phyloP scores from a whole-genome alignment of 805 yeast species.

The Nakazawaea sp. region DNA sequence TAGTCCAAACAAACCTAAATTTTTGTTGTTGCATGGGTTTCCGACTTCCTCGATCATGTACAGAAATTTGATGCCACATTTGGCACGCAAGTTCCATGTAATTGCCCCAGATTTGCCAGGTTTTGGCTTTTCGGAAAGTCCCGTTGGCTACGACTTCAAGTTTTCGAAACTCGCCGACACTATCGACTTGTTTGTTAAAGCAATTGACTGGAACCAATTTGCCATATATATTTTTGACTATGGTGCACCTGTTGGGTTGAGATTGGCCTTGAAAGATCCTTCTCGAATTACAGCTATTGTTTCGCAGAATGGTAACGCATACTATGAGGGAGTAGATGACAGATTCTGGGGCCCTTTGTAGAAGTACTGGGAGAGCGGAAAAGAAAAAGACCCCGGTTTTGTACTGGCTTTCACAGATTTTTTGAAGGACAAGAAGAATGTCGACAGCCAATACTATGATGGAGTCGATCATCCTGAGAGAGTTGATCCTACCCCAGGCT shows the following conservation, averaged over 20 bases:
- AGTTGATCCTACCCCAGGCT: background rate
- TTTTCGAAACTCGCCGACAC: conserved; percentile 10
- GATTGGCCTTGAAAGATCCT: conserved; percentile 29
- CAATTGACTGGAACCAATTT: conserved; percentile 21
- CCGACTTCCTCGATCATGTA: conserved; percentile 36
- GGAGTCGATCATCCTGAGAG: background rate
- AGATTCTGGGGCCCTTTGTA: background rate
- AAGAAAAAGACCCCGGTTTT: background rate
- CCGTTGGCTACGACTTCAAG: conserved; percentile 13
- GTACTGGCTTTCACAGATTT: too few species aligned
- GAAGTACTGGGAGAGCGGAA: background rate
- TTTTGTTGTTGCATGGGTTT: conserved; percentile 36
- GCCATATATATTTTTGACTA: conserved; percentile 34
- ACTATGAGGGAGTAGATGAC: background rate
- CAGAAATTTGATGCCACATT: conserved; percentile 28
- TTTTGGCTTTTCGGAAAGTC: conserved; percentile 28
- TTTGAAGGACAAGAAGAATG: background rate
- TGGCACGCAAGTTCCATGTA: conserved; percentile 28
- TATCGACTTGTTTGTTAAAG: conserved; percentile 23
- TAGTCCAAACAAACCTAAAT: conserved; percentile 22
- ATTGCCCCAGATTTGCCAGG: conserved; percentile 43
- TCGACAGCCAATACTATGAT: background rate
- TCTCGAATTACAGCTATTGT: conserved; percentile 13
- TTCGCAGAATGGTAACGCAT: background rate
- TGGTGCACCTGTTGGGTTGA: conserved; percentile 35